These are phyloP conservation scores for Lepidium didymum DNA, from an alignment of 345 rosid genomes.

Conservation along the genomic window DNA sequence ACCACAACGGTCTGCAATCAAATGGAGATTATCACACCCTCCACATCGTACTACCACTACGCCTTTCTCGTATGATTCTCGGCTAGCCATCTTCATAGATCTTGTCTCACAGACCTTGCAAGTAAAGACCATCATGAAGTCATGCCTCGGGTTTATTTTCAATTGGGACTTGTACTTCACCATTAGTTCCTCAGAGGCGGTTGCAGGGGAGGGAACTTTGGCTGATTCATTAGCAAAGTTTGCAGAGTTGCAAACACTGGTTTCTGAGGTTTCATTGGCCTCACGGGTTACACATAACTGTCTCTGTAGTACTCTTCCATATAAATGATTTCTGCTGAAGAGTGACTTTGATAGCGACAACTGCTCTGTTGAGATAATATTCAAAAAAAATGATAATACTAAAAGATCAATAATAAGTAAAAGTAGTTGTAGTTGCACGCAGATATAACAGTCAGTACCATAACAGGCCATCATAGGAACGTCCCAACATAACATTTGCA, in stretches of 20 bases:
- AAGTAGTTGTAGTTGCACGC: neutral
- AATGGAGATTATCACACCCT: slow-evolving; percentile 80
- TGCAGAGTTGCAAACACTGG: slow-evolving; percentile 14
- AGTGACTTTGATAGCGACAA: slow-evolving; percentile 29
- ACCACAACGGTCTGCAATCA: slow-evolving; percentile 78
- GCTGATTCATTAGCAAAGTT: slow-evolving; percentile 20
- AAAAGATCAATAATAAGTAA: neutral
- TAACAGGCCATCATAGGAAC: neutral
- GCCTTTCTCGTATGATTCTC: slow-evolving; percentile 77
- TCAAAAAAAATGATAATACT: neutral
- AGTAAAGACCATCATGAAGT: slow-evolving; percentile 79
- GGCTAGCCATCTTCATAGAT: slow-evolving; percentile 61
- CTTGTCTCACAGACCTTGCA: slow-evolving; percentile 90
- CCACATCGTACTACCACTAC: slow-evolving; percentile 78
- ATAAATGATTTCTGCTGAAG: slow-evolving; percentile 28
- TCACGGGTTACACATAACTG: slow-evolving; percentile 20
- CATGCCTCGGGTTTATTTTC: slow-evolving; percentile 69
- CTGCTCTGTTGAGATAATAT: slow-evolving; percentile 22
- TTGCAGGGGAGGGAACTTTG: slow-evolving; percentile 4
- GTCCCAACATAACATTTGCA: neutral
- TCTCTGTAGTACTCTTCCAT: slow-evolving; percentile 37
- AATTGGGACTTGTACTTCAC: slow-evolving; percentile 45
- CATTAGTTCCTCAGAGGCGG: slow-evolving; percentile 18
- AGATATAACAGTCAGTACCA: neutral
- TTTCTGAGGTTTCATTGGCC: slow-evolving; percentile 16